Base-by-base conservation (phyloP, 495 filamentous ascomycete genomes). In the Aspergillus bertholletiae region DNA sequence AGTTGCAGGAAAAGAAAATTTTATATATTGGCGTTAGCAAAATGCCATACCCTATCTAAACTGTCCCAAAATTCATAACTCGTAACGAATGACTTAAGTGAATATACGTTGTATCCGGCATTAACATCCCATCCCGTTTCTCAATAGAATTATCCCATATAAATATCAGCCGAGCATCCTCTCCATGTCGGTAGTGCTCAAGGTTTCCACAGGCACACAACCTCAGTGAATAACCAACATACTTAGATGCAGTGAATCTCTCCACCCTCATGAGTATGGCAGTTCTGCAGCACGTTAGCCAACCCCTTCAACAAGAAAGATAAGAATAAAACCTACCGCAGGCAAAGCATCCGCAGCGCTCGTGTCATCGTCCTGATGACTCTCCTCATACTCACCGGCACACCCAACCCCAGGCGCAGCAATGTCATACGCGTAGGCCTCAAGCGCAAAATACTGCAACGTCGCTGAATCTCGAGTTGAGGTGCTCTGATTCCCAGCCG, bases 391-490 rank as follows among this genome's bases (percentile, higher is more conserved):
- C 4, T 45, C 11, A 0, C 41, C 41, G 5, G 11, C 2, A 13
- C 82, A 85, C 8, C 81, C 81, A 28, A 70, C 66, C 0, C 81
- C 80, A 0, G 78, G 81, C 27, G 75, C 64, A 12, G 75, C 74
- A 52, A 84, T 73, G 57, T 81, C 75, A 54, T 64, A 77, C 4
- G 80, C 79, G 62, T 80, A 85, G 1, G 68, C 79, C 51, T 85
- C 82, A 7, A 84, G 56, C 1, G 83, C 82, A 64, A 86, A 86
- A 55, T 80, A 80, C 51, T 79, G 75, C 47, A 84, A 63, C 0
- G 73, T 73, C 44, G 83, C 79, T 27, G 75, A 79, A 56, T 85
- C 78, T n/a, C 68, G 64, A 2, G 68, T 75, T 0, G 79, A 68
- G 0, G 64, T 61, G 1, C 72, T 71, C 13, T 65, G 49, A 18